Percentiles rank a stretch among this genome's conserved stretches.
Conservation (phyloP, 2,329 filamentous ascomycete genomes). For the Colletotrichum ledebouriae region DNA sequence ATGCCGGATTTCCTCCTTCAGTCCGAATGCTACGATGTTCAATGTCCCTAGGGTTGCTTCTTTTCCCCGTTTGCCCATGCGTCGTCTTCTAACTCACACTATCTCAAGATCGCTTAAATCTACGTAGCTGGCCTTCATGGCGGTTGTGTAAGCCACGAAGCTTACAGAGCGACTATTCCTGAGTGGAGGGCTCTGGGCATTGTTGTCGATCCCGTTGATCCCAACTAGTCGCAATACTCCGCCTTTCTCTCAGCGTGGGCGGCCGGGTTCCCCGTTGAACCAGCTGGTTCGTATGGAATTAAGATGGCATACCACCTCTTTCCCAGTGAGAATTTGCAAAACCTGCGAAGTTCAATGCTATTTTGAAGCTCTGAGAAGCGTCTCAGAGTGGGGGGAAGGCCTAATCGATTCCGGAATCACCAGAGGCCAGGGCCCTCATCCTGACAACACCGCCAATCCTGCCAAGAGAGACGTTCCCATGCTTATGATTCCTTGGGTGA, state of each 20-base stretch:
- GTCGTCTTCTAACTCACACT: neutral
- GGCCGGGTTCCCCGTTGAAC: neutral
- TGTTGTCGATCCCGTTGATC: neutral
- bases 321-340: neutral
- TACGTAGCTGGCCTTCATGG: neutral
- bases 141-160: neutral
- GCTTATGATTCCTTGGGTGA: constrained; percentile 48
- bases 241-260: neutral
- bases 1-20: neutral
- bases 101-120: too few relatives aligned
- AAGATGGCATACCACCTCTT: neutral
- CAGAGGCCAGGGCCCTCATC: neutral
- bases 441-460: constrained; percentile 55
- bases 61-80: neutral
- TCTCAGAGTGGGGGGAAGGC: neutral
- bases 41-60: neutral
- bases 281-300: neutral
- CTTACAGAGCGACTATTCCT: neutral
- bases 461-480: constrained; percentile 60
- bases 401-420: neutral
- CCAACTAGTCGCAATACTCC: neutral
- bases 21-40: neutral
- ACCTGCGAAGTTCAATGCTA: neutral
- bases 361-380: neutral
- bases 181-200: neutral